phyloP scores from a whole-genome alignment of 305 asterid genomes.

The Fraxinus dipetala region DNA sequence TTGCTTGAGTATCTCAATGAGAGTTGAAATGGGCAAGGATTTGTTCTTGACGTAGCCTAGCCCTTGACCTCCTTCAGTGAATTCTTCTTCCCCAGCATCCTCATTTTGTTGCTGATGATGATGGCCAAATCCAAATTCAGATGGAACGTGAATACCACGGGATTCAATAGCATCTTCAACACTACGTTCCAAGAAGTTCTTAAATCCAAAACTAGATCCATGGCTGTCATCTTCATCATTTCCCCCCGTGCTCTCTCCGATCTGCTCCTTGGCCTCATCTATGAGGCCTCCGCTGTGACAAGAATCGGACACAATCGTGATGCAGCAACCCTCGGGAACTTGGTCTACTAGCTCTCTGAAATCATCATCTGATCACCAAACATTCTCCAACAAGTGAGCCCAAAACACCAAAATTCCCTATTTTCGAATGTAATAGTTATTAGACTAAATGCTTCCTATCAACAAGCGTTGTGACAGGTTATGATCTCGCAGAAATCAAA shows the following conservation, averaged over 20 bases:
- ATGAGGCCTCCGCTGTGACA: slow-evolving; percentile 96
- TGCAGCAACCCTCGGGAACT: slow-evolving; percentile 51
- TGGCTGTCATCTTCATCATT: slow-evolving; percentile 23
- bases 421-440: not conserved
- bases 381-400: not conserved
- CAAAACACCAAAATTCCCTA: not conserved
- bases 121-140: slow-evolving; percentile 34
- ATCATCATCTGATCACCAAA: slow-evolving; percentile 67
- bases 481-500: not conserved
- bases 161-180: slow-evolving; percentile 72
- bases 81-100: slow-evolving; percentile 36
- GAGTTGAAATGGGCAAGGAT: slow-evolving; percentile 72
- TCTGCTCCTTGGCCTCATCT: slow-evolving; percentile 87
- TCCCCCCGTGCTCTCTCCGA: slow-evolving; percentile 69
- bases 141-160: slow-evolving; percentile 65
- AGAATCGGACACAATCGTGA: slow-evolving; percentile 86
- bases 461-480: not conserved
- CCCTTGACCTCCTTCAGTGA: slow-evolving; percentile 28
- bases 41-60: slow-evolving; percentile 41
- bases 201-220: slow-evolving; percentile 59
- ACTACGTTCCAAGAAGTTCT: slow-evolving; percentile 53
- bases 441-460: not conserved
- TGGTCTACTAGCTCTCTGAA: slow-evolving; percentile 66
- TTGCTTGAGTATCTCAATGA: slow-evolving; percentile 74
- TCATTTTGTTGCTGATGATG: slow-evolving; percentile 33